A percentile compares a stretch with the other conserved stretches of the same genome.
Evolutionary conservation across 441 rosid species (phyloP).

Genomic region (Pelargonium fulgidum): DNA sequence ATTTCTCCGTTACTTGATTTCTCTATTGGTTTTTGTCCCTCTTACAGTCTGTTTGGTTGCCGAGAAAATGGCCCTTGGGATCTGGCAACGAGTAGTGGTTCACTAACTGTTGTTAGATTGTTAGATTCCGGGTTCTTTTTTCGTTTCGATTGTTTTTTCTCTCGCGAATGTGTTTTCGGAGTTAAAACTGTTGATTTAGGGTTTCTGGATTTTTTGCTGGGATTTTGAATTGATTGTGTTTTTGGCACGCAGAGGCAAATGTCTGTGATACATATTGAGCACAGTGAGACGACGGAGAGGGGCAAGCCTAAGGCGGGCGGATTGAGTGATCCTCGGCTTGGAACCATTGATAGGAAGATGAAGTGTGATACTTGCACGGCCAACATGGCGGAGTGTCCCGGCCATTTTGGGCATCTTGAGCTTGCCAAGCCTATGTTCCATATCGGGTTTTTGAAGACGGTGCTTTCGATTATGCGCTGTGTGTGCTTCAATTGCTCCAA

Average conservation of each 20-base stretch:
- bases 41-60: constrained; percentile 14
- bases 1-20: constrained; percentile 18
- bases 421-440: constrained; percentile 99
- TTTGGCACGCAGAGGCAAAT: constrained; percentile 73
- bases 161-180: neutral
- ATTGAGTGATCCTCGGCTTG: constrained; percentile 73
- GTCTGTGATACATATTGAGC: constrained; percentile 90
- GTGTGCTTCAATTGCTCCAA: constrained; percentile 98
- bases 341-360: constrained; percentile 84
- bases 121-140: neutral
- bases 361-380: constrained; percentile 96
- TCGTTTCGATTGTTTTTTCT: neutral
- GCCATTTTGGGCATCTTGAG: constrained; percentile 96
- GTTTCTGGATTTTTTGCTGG: neutral
- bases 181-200: constrained; percentile 4
- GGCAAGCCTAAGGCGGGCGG: constrained; percentile 90
- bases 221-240: constrained; percentile 10
- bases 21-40: neutral
- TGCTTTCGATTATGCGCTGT: constrained; percentile 79
- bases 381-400: constrained; percentile 95
- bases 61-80: constrained; percentile 5
- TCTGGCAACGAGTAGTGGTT: neutral
- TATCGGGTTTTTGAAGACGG: constrained; percentile 89
- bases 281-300: constrained; percentile 84
- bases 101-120: constrained; percentile 7